These are phyloP conservation scores for Raphanus sativus DNA, from an alignment of 345 rosid species.

Conservation along the genomic window DNA sequence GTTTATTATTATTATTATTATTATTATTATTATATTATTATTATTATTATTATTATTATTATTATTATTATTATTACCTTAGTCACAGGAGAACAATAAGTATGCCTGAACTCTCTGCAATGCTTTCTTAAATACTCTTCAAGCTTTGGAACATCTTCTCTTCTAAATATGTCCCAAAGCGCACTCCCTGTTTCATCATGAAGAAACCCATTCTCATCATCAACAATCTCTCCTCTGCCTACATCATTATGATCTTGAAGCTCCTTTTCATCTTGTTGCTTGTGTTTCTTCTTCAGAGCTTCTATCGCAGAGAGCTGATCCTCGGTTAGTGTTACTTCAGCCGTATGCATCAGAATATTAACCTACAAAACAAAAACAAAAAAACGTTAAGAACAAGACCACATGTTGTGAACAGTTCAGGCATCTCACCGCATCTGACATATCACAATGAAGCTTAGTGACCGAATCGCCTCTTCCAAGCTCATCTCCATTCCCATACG, in stretches of 20 bases:
- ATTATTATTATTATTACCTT: conserved; percentile 42
- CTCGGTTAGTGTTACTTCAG: conserved; percentile 51
- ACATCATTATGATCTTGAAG: conserved; percentile 24
- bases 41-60: too few species aligned
- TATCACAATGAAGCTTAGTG: conserved; percentile 88
- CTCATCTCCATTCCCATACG: conserved; percentile 73
- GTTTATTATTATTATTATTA: background rate
- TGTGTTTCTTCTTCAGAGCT: conserved; percentile 58
- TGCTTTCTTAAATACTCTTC: conserved; percentile 72
- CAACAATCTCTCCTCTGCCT: conserved; percentile 12
- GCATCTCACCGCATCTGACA: conserved; percentile 84
- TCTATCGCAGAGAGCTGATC: conserved; percentile 53
- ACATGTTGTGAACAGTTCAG: background rate
- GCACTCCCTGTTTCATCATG: conserved; percentile 55
- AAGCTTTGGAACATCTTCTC: conserved; percentile 80
- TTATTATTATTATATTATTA: background rate
- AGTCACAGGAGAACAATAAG: conserved; percentile 61
- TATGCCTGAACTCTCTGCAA: conserved; percentile 72
- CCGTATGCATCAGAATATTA: conserved; percentile 78
- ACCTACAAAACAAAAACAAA: conserved; percentile 45
- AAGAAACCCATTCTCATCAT: conserved; percentile 12
- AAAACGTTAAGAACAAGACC: background rate
- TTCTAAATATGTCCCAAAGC: conserved; percentile 91
- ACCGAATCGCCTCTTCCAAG: conserved; percentile 98
- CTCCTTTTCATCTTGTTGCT: conserved; percentile 62